These are phyloP conservation scores for Acorus calamus DNA, from an alignment of 106 monocot genomes.

Conservation along the genomic window DNA sequence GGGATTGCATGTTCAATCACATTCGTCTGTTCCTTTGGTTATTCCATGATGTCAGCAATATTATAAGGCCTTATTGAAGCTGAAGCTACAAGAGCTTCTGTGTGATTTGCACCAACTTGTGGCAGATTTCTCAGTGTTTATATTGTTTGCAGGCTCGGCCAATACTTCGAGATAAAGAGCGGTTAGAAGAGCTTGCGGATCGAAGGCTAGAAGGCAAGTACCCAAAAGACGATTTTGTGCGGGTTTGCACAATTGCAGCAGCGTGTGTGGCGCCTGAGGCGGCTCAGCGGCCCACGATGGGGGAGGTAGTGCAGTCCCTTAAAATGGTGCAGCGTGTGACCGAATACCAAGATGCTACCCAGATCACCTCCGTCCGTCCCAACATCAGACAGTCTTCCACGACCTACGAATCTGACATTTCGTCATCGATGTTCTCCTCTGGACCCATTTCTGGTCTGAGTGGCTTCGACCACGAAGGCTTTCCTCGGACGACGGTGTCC, in stretches of 20 bases:
- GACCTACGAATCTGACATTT: slow-evolving; percentile 72
- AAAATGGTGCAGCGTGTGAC: slow-evolving; percentile 82
- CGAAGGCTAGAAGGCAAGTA: slow-evolving; percentile 15
- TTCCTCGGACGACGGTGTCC: too few species aligned
- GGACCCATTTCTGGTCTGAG: slow-evolving; percentile 52
- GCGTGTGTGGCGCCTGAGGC: slow-evolving; percentile 84
- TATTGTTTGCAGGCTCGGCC: slow-evolving; percentile 17
- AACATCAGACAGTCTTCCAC: slow-evolving; percentile 56
- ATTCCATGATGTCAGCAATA: not conserved
- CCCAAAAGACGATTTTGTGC: slow-evolving; percentile 22
- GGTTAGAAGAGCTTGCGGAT: slow-evolving; percentile 19
- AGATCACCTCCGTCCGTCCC: slow-evolving; percentile 31
- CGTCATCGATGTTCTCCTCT: slow-evolving; percentile 90
- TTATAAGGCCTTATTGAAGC: not conserved
- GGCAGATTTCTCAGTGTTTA: not conserved
- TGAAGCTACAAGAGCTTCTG: not conserved
- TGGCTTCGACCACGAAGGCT: too few species aligned
- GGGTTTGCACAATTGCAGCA: slow-evolving; percentile 26
- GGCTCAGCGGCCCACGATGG: slow-evolving; percentile 88
- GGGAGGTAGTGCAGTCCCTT: slow-evolving; percentile 96
- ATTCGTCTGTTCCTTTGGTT: not conserved
- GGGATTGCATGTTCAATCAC: too few species aligned
- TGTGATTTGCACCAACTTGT: too few species aligned
- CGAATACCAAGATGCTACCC: slow-evolving; percentile 51
- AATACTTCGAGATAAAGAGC: slow-evolving; percentile 24